Conservation (phyloP, 2,329 filamentous ascomycete species). For the Apiospora phragmitis region DNA sequence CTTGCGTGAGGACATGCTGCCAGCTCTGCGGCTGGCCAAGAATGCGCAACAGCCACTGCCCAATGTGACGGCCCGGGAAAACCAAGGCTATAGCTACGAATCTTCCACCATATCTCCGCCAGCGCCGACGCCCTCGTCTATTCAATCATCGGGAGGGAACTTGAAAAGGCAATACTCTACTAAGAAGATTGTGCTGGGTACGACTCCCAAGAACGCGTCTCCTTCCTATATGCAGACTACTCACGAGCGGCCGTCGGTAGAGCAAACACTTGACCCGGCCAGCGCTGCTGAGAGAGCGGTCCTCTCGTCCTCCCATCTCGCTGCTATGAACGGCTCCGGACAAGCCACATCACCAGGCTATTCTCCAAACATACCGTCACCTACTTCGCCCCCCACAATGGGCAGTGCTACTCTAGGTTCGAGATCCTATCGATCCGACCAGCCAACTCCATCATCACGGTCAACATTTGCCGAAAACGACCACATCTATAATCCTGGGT, state of each 20-base stretch:
- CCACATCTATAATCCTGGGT: constrained; percentile 33
- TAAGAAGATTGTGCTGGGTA: constrained; percentile 71
- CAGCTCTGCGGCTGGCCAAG: constrained; percentile 86
- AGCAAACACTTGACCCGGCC: constrained; percentile 67
- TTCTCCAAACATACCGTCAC: constrained; percentile 69
- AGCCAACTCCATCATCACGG: constrained; percentile 54
- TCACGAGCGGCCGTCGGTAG: constrained; percentile 65
- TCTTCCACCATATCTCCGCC: constrained; percentile 53
- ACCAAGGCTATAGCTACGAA: constrained; percentile 53
- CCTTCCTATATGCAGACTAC: constrained; percentile 71
- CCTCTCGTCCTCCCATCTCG: constrained; percentile 67
- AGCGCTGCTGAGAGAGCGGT: constrained; percentile 68
- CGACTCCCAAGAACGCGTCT: constrained; percentile 73
- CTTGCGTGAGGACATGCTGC: constrained; percentile 86
- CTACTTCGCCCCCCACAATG: constrained; percentile 65
- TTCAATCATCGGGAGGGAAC: constrained; percentile 48
- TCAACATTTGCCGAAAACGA: constrained; percentile 57
- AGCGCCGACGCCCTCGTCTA: constrained; percentile 55
- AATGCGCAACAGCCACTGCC: constrained; percentile 89
- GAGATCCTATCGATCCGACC: constrained; percentile 60
- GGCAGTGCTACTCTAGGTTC: constrained; percentile 56
- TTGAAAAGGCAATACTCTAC: constrained; percentile 74
- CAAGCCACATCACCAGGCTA: constrained; percentile 57
- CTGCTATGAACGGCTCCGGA: constrained; percentile 65
- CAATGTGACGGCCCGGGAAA: constrained; percentile 40